These are phyloP conservation scores for Arthrobotrys pseudoclavata DNA, from an alignment of 2,329 filamentous ascomycete species.

Conservation along the genomic window DNA sequence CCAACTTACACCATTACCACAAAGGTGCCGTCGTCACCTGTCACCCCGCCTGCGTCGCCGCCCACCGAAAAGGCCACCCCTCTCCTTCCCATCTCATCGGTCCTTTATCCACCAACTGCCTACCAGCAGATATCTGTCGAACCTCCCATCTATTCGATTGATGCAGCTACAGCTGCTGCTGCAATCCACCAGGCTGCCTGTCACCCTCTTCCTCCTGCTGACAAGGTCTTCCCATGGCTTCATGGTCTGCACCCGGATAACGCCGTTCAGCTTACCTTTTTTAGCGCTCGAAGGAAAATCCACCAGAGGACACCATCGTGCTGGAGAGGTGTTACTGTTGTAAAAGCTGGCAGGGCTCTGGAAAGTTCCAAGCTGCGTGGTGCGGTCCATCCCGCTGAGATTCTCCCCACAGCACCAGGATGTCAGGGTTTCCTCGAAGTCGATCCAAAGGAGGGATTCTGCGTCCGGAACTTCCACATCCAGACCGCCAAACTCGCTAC, in stretches of 20 bases:
- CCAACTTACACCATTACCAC: conserved; percentile 61
- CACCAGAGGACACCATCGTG: conserved; percentile 79
- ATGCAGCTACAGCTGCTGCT: conserved; percentile 76
- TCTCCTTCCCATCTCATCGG: conserved; percentile 75
- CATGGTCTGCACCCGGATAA: conserved; percentile 93
- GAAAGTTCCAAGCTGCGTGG: conserved; percentile 83
- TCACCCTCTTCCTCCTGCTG: conserved; percentile 85
- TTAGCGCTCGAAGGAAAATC: conserved; percentile 80
- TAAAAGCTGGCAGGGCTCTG: conserved; percentile 89
- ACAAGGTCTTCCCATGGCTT: conserved; percentile 94
- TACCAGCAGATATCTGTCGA: conserved; percentile 72
- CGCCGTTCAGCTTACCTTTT: conserved; percentile 89
- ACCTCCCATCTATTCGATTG: conserved; percentile 79
- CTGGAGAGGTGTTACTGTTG: conserved; percentile 83
- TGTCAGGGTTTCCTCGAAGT: conserved; percentile 80
- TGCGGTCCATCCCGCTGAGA: conserved; percentile 83
- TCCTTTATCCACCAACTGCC: conserved; percentile 78
- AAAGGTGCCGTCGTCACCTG: conserved; percentile 65
- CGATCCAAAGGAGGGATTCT: conserved; percentile 91
- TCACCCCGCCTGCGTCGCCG: conserved; percentile 77
- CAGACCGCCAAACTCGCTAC: conserved; percentile 89
- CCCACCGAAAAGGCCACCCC: conserved; percentile 66
- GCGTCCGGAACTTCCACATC: conserved; percentile 96
- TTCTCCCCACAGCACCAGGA: conserved; percentile 72
- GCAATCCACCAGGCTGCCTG: conserved; percentile 82